Evolutionary conservation across 1,284 basidiomycete genomes (phyloP), one percentile per base, ranked within the genome.

Genomic region (Moniliella sp.): DNA sequence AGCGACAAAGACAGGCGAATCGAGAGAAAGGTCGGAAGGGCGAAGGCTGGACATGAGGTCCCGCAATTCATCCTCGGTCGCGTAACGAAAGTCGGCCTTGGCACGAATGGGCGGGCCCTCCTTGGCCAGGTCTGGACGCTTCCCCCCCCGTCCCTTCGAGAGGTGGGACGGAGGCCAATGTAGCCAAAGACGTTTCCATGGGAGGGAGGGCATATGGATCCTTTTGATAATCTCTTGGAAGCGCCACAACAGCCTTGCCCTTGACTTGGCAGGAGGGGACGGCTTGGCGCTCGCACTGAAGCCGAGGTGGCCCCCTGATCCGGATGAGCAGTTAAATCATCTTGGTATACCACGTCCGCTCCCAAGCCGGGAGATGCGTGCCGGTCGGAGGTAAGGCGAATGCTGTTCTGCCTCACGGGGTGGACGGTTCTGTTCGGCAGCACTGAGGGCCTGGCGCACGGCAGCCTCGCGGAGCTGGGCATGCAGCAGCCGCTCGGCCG

Each of bases 401-500:
- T n/a, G n/a, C n/a, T n/a, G n/a, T n/a, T n/a, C n/a, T n/a, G n/a
- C n/a, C n/a, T n/a, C n/a, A n/a, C n/a, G n/a, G n/a, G n/a, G n/a
- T n/a, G n/a, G n/a, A n/a, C n/a, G n/a, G n/a, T n/a, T n/a, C n/a
- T n/a, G n/a, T n/a, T n/a, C n/a, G n/a, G n/a, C n/a, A n/a, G n/a
- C n/a, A n/a, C n/a, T n/a, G n/a, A n/a, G n/a, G n/a, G n/a, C n/a
- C n/a, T n/a, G n/a, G n/a, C n/a, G n/a, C n/a, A n/a, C n/a, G 16
- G 91, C 91, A 43, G 83, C 82, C 16, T 78, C 70, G 45, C 91
- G 70, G 71, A 99, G 68, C 49, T 93, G 84, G 4, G 88, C 88
- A 4, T 83, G 81, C 14, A 97, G 71, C 25, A 99, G 69, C 59
- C 76, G 77, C 62, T 94, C 82, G 0, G 88, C 59, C 2, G 55